Evolutionary conservation across 495 filamentous ascomycete species (phyloP).

Genomic region (Neurospora sp.): DNA sequence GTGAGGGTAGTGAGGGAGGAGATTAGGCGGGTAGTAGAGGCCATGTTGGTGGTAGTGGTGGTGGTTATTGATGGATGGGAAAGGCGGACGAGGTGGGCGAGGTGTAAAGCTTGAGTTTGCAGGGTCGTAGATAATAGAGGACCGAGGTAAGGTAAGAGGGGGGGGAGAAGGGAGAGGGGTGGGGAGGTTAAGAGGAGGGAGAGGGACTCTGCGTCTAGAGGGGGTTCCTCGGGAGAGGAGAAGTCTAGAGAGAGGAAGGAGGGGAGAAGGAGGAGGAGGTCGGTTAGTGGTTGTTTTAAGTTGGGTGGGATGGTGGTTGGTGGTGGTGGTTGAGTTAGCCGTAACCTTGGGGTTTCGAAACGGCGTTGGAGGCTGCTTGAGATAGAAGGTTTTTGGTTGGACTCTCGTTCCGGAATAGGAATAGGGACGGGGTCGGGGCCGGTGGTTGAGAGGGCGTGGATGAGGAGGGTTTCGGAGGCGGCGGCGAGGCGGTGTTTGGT

Average conservation of each 20-base stretch:
- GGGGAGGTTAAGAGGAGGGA: not conserved
- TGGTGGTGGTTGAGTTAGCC: not conserved
- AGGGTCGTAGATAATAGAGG: not conserved
- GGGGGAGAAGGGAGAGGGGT: not conserved
- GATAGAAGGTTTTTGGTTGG: not conserved
- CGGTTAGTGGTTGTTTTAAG: not conserved
- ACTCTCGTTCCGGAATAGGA: not conserved
- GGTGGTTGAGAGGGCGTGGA: conserved; percentile 24
- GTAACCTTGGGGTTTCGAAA: not conserved
- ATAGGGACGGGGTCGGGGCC: not conserved
- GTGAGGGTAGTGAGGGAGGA: not conserved
- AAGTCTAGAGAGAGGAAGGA: not conserved
- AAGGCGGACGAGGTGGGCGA: not conserved
- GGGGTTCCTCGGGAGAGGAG: not conserved
- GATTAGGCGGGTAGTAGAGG: not conserved
- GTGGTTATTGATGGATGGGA: not conserved
- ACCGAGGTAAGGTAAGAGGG: not conserved
- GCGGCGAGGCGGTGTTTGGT: conserved; percentile 28
- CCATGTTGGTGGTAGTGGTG: not conserved
- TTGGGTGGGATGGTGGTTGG: not conserved
- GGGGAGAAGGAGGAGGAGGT: not conserved
- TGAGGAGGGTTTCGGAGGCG: conserved; percentile 30
- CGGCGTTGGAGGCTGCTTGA: not conserved
- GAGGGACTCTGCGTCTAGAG: not conserved
- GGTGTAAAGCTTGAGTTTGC: not conserved